Evolutionary conservation across 495 filamentous ascomycete genomes (phyloP).

Genomic region (Cercophora sp.): DNA sequence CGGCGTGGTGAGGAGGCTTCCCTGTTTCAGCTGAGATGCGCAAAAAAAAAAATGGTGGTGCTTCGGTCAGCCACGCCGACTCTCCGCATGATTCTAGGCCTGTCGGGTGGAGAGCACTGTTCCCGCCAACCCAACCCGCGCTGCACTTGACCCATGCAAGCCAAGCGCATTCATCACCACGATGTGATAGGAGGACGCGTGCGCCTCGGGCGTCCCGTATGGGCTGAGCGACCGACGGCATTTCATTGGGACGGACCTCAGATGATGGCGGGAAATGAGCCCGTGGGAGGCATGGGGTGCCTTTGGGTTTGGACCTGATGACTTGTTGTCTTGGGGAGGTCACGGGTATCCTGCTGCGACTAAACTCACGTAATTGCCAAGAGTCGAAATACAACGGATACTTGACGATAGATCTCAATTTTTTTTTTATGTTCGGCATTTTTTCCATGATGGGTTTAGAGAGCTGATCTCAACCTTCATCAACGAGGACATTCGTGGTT

Average conservation of each 20-base stretch:
- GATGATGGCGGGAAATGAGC: too few species aligned
- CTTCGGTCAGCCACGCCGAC: too few species aligned
- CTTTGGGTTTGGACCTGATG: too few species aligned
- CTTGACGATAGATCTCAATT: too few species aligned
- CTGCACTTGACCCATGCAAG: constrained; percentile 2
- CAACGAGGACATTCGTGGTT: too few species aligned
- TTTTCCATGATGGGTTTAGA: too few species aligned
- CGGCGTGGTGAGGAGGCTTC: not conserved
- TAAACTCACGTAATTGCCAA: not conserved
- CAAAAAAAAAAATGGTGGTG: constrained; percentile 5
- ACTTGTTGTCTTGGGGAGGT: too few species aligned
- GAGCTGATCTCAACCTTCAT: too few species aligned
- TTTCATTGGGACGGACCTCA: not conserved
- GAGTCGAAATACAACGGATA: too few species aligned
- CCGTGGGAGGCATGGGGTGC: too few species aligned
- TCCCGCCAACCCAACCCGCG: not conserved
- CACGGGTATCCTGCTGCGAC: not conserved
- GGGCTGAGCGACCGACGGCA: not conserved
- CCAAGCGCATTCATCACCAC: constrained; percentile 5
- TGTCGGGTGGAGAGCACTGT: not conserved
- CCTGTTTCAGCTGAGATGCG: constrained; percentile 10
- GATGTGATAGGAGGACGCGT: constrained; percentile 3
- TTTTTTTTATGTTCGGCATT: too few species aligned
- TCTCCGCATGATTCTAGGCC: not conserved
- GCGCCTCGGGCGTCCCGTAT: not conserved